phyloP scores from a whole-genome alignment of 1,284 basidiomycete species.

The Exobasidium cylindrosporum region DNA sequence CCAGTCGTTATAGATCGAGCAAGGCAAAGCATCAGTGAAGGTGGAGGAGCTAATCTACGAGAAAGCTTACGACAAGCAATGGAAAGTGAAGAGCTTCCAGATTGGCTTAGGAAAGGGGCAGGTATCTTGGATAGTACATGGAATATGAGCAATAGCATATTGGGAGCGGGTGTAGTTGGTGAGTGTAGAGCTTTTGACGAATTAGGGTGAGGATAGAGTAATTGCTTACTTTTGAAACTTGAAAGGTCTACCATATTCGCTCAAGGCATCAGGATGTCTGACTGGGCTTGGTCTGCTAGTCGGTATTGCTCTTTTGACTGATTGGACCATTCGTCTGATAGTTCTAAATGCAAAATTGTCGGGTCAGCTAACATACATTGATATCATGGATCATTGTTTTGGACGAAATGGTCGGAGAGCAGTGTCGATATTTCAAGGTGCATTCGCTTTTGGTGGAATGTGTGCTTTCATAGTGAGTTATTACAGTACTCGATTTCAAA shows the following conservation, averaged over 20 bases:
- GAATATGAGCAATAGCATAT: constrained; percentile 94
- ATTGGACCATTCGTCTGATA: constrained; percentile 97
- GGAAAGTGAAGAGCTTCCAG: constrained; percentile 57
- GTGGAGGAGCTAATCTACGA: constrained; percentile 38
- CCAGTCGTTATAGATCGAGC: constrained; percentile 19
- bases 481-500: not conserved
- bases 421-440: constrained; percentile 95
- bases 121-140: constrained; percentile 78
- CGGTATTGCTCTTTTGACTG: constrained; percentile 77
- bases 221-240: constrained; percentile 44
- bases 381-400: constrained; percentile 93
- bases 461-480: constrained; percentile 48
- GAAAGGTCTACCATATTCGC: constrained; percentile 74
- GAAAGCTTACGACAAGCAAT: constrained; percentile 29
- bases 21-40: constrained; percentile 20
- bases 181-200: not conserved
- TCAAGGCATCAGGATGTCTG: constrained; percentile 88
- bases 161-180: constrained; percentile 73
- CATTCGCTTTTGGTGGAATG: constrained; percentile 91
- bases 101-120: constrained; percentile 63
- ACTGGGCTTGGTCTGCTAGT: constrained; percentile 78
- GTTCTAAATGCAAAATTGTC: constrained; percentile 87
- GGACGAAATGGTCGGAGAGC: constrained; percentile 68
- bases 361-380: constrained; percentile 88
- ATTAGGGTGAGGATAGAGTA: not conserved